Conservation (phyloP, 2,329 filamentous ascomycete genomes). For the Chaetomium strumarium region DNA sequence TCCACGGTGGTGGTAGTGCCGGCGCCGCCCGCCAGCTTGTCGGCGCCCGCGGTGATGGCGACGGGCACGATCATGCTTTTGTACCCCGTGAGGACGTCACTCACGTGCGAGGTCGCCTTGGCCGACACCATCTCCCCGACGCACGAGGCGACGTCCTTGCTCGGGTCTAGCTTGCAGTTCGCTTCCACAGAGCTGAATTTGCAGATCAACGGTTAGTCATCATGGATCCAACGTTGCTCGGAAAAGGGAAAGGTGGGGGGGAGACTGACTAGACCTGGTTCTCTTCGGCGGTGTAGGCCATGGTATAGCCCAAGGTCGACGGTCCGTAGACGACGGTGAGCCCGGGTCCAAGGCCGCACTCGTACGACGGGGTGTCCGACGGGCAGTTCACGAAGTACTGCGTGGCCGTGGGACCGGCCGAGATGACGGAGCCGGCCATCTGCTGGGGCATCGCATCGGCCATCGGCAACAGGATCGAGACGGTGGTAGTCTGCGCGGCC, state of each 20-base stretch:
- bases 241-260: background rate
- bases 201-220: background rate
- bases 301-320: slow-evolving; percentile 16
- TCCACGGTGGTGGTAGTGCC: background rate
- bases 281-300: background rate
- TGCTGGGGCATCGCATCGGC: slow-evolving; percentile 15
- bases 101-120: background rate
- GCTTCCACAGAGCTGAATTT: slow-evolving; percentile 15
- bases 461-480: slow-evolving; percentile 19
- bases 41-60: slow-evolving; percentile 17
- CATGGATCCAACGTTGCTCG: too few relatives aligned
- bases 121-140: background rate
- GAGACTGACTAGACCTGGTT: slow-evolving; percentile 15
- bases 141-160: slow-evolving; percentile 9
- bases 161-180: slow-evolving; percentile 10
- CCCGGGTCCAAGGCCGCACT: slow-evolving; percentile 21
- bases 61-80: slow-evolving; percentile 16
- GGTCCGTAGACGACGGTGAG: slow-evolving; percentile 21
- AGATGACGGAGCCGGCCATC: slow-evolving; percentile 25
- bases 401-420: slow-evolving; percentile 23
- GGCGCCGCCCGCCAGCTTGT: slow-evolving; percentile 22
- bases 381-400: slow-evolving; percentile 23
- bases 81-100: slow-evolving; percentile 4
- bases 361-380: slow-evolving; percentile 7
- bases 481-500: slow-evolving; percentile 13